Evolutionary conservation across 2,329 filamentous ascomycete genomes (phyloP).

Genomic region (Colletotrichum abscissum): DNA sequence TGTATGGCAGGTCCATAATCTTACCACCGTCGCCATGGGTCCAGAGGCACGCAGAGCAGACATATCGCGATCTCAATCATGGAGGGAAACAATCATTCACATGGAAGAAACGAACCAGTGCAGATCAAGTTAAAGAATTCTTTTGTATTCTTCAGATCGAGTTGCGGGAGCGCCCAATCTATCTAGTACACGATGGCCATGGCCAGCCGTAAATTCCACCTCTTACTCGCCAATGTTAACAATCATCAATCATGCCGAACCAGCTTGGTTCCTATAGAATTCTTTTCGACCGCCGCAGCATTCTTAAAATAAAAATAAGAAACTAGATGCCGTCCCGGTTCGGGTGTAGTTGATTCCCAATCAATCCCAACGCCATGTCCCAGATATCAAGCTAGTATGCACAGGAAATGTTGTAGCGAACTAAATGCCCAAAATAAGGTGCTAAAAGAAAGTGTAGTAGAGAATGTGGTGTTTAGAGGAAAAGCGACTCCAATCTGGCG

Average conservation of each 20-base stretch:
- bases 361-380: conserved; percentile 29
- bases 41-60: neutral
- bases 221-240: conserved; percentile 28
- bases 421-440: conserved; percentile 9
- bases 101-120: neutral
- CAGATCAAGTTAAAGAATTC: neutral
- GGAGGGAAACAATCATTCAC: no score
- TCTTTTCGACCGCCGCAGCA: conserved; percentile 30
- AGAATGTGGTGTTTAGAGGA: conserved; percentile 12
- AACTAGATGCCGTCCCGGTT: conserved; percentile 30
- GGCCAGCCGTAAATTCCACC: conserved; percentile 6
- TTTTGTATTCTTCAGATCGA: conserved; percentile 28
- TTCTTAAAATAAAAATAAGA: neutral
- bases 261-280: conserved; percentile 24
- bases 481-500: conserved; percentile 47
- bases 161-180: conserved; percentile 28
- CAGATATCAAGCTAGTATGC: conserved; percentile 36
- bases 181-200: conserved; percentile 27
- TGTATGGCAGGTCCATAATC: neutral
- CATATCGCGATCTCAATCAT: neutral
- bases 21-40: neutral
- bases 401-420: conserved; percentile 27
- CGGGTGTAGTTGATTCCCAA: conserved; percentile 26
- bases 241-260: conserved; percentile 35
- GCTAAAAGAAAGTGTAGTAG: conserved; percentile 9